Percentiles rank a stretch among this genome's conserved stretches.
phyloP scores from a whole-genome alignment of 805 yeast species.

The Scheffersomyces amazonensis region DNA sequence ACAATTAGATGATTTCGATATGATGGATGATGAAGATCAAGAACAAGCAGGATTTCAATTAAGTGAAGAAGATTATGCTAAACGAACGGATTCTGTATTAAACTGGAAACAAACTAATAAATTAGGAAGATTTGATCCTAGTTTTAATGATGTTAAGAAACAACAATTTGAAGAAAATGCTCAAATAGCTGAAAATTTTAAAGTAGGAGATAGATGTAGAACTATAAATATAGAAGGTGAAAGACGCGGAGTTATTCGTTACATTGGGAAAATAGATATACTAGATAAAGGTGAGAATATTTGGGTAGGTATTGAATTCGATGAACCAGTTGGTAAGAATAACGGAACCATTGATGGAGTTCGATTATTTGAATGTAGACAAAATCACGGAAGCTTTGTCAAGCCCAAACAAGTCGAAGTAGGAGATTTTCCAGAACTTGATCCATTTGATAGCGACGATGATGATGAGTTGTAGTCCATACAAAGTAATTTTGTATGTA shows the following conservation, averaged over 20 bases:
- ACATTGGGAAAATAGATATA: conserved; percentile 63
- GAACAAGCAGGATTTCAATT: conserved; percentile 44
- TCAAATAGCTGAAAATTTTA: conserved; percentile 21
- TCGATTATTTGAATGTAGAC: conserved; percentile 54
- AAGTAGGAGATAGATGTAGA: conserved; percentile 54
- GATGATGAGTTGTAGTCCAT: too few species aligned
- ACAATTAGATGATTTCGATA: conserved; percentile 37
- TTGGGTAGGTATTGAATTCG: conserved; percentile 88
- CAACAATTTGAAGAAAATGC: conserved; percentile 28
- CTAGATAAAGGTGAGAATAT: conserved; percentile 46
- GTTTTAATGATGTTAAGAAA: conserved; percentile 28
- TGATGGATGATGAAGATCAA: conserved; percentile 13
- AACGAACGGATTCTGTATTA: conserved; percentile 59
- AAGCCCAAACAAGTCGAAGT: conserved; percentile 65
- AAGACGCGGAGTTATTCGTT: conserved; percentile 70
- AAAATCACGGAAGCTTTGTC: conserved; percentile 74
- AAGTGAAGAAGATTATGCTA: conserved; percentile 60
- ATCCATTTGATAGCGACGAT: conserved; percentile 44
- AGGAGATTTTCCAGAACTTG: conserved; percentile 60
- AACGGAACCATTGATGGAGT: conserved; percentile 69
- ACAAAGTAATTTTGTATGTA: too few species aligned
- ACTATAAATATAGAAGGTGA: conserved; percentile 43
- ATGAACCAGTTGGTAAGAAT: conserved; percentile 84
- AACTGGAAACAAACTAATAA: conserved; percentile 71
- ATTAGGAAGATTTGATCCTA: conserved; percentile 72